These are phyloP conservation scores for Diaporthe ilicicola DNA, from an alignment of 2,329 filamentous ascomycete species.

Conservation along the genomic window DNA sequence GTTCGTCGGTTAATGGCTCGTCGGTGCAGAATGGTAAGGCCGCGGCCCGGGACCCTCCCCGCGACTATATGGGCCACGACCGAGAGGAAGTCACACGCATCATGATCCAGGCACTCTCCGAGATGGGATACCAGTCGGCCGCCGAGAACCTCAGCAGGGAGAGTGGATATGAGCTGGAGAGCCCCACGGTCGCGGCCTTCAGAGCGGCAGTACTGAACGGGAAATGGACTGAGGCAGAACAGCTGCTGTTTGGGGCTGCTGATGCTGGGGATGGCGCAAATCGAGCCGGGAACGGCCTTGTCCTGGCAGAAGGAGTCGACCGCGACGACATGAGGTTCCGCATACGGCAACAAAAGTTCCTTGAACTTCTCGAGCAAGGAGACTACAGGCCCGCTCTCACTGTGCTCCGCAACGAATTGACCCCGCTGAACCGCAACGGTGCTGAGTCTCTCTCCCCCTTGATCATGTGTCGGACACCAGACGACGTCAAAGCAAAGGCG, in stretches of 20 bases:
- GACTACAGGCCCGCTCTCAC: slow-evolving; percentile 78
- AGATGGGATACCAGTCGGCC: slow-evolving; percentile 85
- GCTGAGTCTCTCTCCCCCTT: slow-evolving; percentile 85
- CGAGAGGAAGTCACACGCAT: slow-evolving; percentile 93
- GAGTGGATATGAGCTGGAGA: slow-evolving; percentile 90
- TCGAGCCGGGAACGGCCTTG: slow-evolving; percentile 65
- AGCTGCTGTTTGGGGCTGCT: slow-evolving; percentile 71
- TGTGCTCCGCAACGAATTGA: slow-evolving; percentile 88
- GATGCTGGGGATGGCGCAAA: slow-evolving; percentile 43
- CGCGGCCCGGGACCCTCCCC: slow-evolving; percentile 27
- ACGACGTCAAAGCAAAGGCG: slow-evolving; percentile 79
- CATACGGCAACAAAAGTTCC: slow-evolving; percentile 91
- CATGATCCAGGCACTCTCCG: slow-evolving; percentile 87
- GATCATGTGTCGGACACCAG: slow-evolving; percentile 84
- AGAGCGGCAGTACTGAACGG: slow-evolving; percentile 81
- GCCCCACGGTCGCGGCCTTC: slow-evolving; percentile 85
- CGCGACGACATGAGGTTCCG: slow-evolving; percentile 84
- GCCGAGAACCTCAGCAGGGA: slow-evolving; percentile 79
- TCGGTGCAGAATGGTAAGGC: slow-evolving; percentile 46
- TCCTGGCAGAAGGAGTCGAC: slow-evolving; percentile 79
- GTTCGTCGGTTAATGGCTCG: slow-evolving; percentile 63
- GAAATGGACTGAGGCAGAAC: slow-evolving; percentile 86
- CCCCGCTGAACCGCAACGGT: slow-evolving; percentile 85
- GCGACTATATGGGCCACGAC: slow-evolving; percentile 81
- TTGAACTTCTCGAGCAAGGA: slow-evolving; percentile 84